These are phyloP conservation scores for Mycena indigotica DNA, from an alignment of 768 basidiomycete genomes.

Conservation along the genomic window DNA sequence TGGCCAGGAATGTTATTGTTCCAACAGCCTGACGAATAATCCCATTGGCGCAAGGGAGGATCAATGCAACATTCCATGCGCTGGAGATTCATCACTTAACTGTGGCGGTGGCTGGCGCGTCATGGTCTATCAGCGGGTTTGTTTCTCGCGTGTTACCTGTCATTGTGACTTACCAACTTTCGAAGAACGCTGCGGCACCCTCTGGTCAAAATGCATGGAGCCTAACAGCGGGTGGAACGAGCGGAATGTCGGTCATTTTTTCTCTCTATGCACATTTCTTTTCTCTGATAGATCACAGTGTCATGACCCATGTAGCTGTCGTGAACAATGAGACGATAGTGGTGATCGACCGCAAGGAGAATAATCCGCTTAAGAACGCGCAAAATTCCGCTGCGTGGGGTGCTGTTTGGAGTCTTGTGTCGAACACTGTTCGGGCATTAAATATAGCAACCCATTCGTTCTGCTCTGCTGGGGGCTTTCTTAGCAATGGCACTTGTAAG, in stretches of 20 bases:
- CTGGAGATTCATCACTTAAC: constrained; percentile 11
- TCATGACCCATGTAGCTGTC: constrained; percentile 18
- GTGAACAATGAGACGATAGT: constrained; percentile 16
- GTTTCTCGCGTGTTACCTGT: not conserved
- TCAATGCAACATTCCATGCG: constrained; percentile 8
- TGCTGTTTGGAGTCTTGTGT: constrained; percentile 14
- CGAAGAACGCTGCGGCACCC: constrained; percentile 3
- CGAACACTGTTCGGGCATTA: constrained; percentile 2
- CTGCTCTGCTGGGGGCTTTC: constrained; percentile 29
- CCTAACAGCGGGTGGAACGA: constrained; percentile 13
- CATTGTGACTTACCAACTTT: not conserved
- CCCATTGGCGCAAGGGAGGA: constrained; percentile 11
- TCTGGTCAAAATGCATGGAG: constrained; percentile 12
- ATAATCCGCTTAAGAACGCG: constrained; percentile 12
- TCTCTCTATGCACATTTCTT: not conserved
- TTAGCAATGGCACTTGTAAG: constrained; percentile 49
- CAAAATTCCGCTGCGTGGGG: constrained; percentile 11
- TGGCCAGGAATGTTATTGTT: constrained; percentile 17
- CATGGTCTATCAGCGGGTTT: constrained; percentile 13
- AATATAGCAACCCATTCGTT: constrained; percentile 13
- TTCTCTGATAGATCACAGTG: not conserved
- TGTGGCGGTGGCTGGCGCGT: constrained; percentile 12
- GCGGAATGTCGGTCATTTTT: constrained; percentile 10
- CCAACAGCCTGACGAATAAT: constrained; percentile 9
- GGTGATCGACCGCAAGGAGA: constrained; percentile 19